Conservation (phyloP, 768 basidiomycete species). For the Xanthoconium purpureum region DNA sequence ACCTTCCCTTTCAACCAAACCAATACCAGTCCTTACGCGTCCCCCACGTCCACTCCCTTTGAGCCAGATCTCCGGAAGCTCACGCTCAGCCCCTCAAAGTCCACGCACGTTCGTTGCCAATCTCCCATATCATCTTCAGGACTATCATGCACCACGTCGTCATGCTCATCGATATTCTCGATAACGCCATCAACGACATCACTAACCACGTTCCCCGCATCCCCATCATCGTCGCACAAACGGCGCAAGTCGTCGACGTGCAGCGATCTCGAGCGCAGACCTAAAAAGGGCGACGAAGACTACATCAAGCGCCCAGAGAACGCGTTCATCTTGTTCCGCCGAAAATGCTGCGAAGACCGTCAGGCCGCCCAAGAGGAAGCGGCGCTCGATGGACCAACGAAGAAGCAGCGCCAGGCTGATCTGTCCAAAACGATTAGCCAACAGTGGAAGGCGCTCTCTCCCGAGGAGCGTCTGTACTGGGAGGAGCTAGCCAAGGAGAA, state of each 20-base stretch:
- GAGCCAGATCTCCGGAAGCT: conserved; percentile 59
- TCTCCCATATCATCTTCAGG: conserved; percentile 38
- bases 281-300: conserved; percentile 71
- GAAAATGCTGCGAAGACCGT: conserved; percentile 73
- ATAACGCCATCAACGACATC: conserved; percentile 36
- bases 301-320: conserved; percentile 84
- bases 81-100: conserved; percentile 43
- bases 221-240: conserved; percentile 40
- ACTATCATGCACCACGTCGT: conserved; percentile 30
- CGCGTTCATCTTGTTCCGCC: conserved; percentile 81
- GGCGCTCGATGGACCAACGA: conserved; percentile 39
- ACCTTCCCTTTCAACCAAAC: conserved; percentile 39
- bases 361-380: conserved; percentile 54
- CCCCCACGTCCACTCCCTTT: conserved; percentile 68
- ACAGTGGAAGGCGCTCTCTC: conserved; percentile 68
- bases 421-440: conserved; percentile 80
- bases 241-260: conserved; percentile 51
- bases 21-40: conserved; percentile 57
- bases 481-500: conserved; percentile 74
- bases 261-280: conserved; percentile 47
- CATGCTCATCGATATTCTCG: conserved; percentile 41
- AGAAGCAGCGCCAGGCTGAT: conserved; percentile 77
- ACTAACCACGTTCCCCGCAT: conserved; percentile 32
- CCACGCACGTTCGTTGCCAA: conserved; percentile 38
- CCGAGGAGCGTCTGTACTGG: conserved; percentile 71